phyloP scores from a whole-genome alignment of 192 early-diverging fungal genomes.

The Backusella tuberculispora region DNA sequence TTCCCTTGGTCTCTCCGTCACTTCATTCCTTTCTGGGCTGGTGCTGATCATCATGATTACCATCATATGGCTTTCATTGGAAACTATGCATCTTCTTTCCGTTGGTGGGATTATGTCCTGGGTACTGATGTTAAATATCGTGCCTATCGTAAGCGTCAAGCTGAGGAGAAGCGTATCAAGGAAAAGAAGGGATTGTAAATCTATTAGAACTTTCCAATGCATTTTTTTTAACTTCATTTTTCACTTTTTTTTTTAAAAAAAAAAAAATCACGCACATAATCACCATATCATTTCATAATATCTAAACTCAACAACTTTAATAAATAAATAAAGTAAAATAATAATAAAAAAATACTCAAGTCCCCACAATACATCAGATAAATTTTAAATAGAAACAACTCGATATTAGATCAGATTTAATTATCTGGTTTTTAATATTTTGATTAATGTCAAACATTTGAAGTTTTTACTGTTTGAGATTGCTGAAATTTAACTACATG shows the following conservation, averaged over 20 bases:
- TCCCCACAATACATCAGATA: not conserved
- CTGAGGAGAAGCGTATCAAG: constrained; percentile 37
- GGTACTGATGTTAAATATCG: constrained; percentile 85
- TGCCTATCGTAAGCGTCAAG: constrained; percentile 55
- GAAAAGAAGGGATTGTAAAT: constrained; percentile 60
- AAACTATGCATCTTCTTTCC: constrained; percentile 85
- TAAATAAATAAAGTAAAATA: too few species aligned
- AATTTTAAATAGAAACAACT: not conserved
- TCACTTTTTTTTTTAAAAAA: not conserved
- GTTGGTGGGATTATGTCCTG: constrained; percentile 88
- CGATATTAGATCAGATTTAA: too few species aligned
- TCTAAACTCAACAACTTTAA: not conserved
- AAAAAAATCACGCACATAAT: not conserved
- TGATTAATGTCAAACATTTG: too few species aligned
- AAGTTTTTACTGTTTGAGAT: too few species aligned
- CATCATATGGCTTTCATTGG: constrained; percentile 85
- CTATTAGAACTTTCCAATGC: constrained; percentile 20
- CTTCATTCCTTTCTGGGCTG: constrained; percentile 88
- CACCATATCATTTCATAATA: constrained; percentile 1
- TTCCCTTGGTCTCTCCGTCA: constrained; percentile 94
- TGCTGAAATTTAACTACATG: too few species aligned
- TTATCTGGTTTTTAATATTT: too few species aligned
- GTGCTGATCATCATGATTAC: constrained; percentile 92
- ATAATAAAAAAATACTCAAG: not conserved
- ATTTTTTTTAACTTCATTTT: not conserved